Base-by-base conservation (phyloP, 1,139 yeast species). In the Candida gigantensis region DNA sequence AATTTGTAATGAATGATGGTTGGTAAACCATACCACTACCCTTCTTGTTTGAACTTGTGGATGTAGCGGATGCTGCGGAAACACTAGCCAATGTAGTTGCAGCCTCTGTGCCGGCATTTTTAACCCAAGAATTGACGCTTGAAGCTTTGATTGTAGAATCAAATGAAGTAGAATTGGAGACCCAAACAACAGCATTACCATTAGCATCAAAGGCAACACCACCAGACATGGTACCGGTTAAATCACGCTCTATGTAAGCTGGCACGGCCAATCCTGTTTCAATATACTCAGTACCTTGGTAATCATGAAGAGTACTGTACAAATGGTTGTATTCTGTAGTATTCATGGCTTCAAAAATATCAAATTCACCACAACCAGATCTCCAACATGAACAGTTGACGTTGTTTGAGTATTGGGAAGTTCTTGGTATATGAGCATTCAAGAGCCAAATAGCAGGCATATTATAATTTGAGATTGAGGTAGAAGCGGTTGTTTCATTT, bases 381-480 rank as follows among this genome's bases (percentile, higher is more conserved):
- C 79, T 60, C 98, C 98, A 92, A 74, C 97, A 92, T 18, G 97
- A 88, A 71, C 97, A 65, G 40, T 81, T 65, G 40, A 70, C 72
- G 57, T 94, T 94, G 57, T 39, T 39, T 9, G 68, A 50, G 48
- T 90, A 92, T 68, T 92, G 97, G 44, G 85, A 63, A 39, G 96
- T 90, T 69, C 97, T 81, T 55, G 97, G 96, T 52, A 90, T 86
- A 64, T 86, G 84, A 30, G 97, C 96, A 57, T 90, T 90, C 58
- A 90, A 77, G 56, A 90, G 71, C 98, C 97, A 90, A 54, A 90
- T 81, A 28, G 97, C 97, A 39, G 97, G 97, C 96, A 89, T 88
- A 60, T 90, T 90, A 56, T 74, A 77, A 53, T 74, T 72, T 57
- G 81, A 75, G 47, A 69, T 68, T 34, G 54, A 50, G 20, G 63